Conservation (phyloP, 73 alveolate species). For the Uronychia setigera region DNA sequence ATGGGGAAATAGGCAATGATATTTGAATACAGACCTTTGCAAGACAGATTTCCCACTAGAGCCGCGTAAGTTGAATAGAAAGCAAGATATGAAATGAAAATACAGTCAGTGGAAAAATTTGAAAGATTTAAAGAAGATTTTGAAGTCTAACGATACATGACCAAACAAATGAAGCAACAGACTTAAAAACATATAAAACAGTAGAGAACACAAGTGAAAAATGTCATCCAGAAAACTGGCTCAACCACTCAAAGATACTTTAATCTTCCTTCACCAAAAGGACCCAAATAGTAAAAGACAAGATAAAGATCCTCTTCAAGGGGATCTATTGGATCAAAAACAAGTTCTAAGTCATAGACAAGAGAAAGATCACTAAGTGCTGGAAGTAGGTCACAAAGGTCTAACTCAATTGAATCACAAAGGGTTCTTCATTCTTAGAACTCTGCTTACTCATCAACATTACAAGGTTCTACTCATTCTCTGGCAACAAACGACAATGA, state of each 20-base stretch:
- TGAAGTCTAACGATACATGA: not conserved
- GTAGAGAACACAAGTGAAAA: not conserved
- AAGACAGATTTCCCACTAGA: not conserved
- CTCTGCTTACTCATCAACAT: no score
- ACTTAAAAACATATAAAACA: not conserved
- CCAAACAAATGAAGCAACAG: not conserved
- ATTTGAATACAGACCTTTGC: not conserved
- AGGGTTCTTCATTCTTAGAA: no score
- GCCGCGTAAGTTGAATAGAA: not conserved
- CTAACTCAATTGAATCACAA: no score
- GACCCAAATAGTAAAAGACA: not conserved
- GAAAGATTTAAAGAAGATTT: not conserved
- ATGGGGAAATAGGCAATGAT: no score
- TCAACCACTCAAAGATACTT: not conserved
- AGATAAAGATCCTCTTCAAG: no score
- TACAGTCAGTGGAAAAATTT: not conserved
- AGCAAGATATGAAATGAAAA: not conserved
- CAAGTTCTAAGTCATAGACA: not conserved
- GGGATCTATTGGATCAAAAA: no score
- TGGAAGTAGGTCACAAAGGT: not conserved
- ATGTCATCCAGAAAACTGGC: not conserved
- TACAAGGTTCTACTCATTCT: no score
- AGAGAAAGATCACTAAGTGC: not conserved
- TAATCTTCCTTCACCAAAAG: not conserved
- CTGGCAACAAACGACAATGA: no score